Evolutionary conservation across 2,329 filamentous ascomycete genomes (phyloP).

Genomic region (Ceratocystis alfenasii): DNA sequence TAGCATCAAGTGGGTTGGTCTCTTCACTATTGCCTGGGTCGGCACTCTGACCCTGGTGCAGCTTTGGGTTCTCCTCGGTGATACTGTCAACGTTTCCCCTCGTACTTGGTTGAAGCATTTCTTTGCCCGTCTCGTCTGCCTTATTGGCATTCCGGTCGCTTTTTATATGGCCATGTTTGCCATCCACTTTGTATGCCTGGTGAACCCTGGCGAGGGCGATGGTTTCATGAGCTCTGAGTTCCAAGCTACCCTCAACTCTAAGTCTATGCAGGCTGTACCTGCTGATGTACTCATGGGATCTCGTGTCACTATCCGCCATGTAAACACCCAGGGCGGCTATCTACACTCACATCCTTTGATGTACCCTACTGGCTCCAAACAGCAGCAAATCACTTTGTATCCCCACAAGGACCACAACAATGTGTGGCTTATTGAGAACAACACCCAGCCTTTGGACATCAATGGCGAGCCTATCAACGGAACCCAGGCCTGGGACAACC

Average conservation of each 20-base stretch:
- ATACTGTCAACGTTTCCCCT: slow-evolving; percentile 71
- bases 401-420: slow-evolving; percentile 99
- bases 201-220: slow-evolving; percentile 92
- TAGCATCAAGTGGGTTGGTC: slow-evolving; percentile 97
- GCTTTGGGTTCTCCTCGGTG: slow-evolving; percentile 88
- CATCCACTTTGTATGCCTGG: slow-evolving; percentile 86
- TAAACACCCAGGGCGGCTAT: slow-evolving; percentile 96
- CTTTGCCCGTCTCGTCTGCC: slow-evolving; percentile 76
- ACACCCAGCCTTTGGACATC: slow-evolving; percentile 73
- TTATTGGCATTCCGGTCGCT: slow-evolving; percentile 74
- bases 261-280: slow-evolving; percentile 89
- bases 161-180: slow-evolving; percentile 98
- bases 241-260: slow-evolving; percentile 91
- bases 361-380: slow-evolving; percentile 95
- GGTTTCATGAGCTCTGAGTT: slow-evolving; percentile 99
- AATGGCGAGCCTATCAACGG: slow-evolving; percentile 69
- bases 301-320: slow-evolving; percentile 73
- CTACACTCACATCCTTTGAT: slow-evolving; percentile 93
- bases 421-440: slow-evolving; percentile 84
- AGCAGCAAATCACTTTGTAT: slow-evolving; percentile 96
- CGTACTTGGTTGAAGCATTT: slow-evolving; percentile 89
- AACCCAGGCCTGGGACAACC: slow-evolving; percentile 68
- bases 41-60: slow-evolving; percentile 81
- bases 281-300: slow-evolving; percentile 87
- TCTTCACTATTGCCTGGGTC: slow-evolving; percentile 98